Base-by-base conservation (phyloP, 2,329 filamentous ascomycete species). In the Lasiodiplodia citricola region DNA sequence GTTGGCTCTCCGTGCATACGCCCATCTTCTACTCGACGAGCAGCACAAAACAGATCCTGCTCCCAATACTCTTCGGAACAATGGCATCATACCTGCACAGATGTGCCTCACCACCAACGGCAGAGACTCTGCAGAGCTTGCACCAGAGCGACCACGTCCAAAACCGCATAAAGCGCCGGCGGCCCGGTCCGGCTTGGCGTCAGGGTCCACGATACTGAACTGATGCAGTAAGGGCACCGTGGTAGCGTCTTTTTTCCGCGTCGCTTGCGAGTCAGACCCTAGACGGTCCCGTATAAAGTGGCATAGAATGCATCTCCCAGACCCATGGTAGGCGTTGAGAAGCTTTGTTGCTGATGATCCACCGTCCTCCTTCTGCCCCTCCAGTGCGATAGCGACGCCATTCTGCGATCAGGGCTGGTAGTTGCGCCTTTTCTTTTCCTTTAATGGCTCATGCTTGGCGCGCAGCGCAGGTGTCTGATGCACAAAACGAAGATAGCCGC, bases 1-100 rank as follows among this genome's bases (percentile, higher is more conserved):
- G 2, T 71, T 78, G 3, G 77, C 72, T 5, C 77, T 72, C 25
- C 74, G 66, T 70, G 68, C 76, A 18, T 35, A 73, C 67, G 60
- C 76, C 71, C 31, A 18, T 10, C 23, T n/a, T 18, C 1, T 13
- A 31, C 13, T 56, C 51, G 7, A 57, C 18, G 4, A 81, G 62
- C 6, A 81, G 71, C 54, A 80, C 68, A 11, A 79, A 79, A 62
- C 73, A 80, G 14, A 68, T 77, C 73, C 78, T 77, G 80, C 62
- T 78, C 74, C 18, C 70, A 74, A 66, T 78, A 70, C 14, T 77
- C 71, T 16, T 74, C 68, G n/a, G n/a, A 13, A 31, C 63, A 2
- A 28, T 47, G 23, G 52, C 38, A 4, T 54, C 18, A 28, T 18
- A 38, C 25, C 60, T 31, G 14, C 25, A 47, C 11, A 52, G n/a